These are phyloP conservation scores for Aureobasidium mangrovei DNA, from an alignment of 2,329 filamentous ascomycete genomes.

Conservation along the genomic window DNA sequence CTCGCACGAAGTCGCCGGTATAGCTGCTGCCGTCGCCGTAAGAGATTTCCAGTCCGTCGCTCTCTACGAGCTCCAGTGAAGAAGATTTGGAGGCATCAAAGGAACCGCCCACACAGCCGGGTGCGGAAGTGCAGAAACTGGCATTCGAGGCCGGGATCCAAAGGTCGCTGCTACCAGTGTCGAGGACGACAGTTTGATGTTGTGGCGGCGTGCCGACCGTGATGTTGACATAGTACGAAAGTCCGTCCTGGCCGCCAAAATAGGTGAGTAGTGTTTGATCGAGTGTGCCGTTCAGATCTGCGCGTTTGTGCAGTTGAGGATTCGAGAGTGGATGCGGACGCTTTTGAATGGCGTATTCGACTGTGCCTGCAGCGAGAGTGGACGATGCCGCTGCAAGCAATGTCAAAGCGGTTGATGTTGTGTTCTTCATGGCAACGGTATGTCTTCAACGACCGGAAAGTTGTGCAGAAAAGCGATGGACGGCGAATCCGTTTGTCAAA, in stretches of 20 bases:
- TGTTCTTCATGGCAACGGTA: too few relatives aligned
- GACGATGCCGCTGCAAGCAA: not conserved
- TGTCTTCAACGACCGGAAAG: too few relatives aligned
- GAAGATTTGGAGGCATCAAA: slow-evolving; percentile 22
- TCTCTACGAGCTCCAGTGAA: slow-evolving; percentile 21
- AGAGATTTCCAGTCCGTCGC: slow-evolving; percentile 23
- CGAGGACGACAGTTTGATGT: slow-evolving; percentile 25
- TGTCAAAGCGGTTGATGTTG: too few relatives aligned
- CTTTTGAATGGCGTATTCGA: not conserved
- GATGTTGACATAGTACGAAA: slow-evolving; percentile 13
- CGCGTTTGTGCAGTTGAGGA: not conserved
- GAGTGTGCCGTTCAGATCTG: not conserved
- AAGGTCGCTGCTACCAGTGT: slow-evolving; percentile 28
- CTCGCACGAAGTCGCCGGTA: slow-evolving; percentile 22
- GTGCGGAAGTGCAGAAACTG: not conserved
- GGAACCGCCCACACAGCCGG: slow-evolving; percentile 23
- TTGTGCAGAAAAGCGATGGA: too few relatives aligned
- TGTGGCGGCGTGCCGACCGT: slow-evolving; percentile 28
- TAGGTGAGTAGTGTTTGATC: not conserved
- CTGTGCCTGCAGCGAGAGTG: not conserved
- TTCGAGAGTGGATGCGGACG: not conserved
- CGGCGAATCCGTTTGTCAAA: too few relatives aligned
- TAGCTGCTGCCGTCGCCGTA: slow-evolving; percentile 25
- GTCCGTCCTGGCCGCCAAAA: not conserved
- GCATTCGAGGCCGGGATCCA: slow-evolving; percentile 24